phyloP scores from a whole-genome alignment of 176 grass and related monocot genomes.

The Olyra latifolia region DNA sequence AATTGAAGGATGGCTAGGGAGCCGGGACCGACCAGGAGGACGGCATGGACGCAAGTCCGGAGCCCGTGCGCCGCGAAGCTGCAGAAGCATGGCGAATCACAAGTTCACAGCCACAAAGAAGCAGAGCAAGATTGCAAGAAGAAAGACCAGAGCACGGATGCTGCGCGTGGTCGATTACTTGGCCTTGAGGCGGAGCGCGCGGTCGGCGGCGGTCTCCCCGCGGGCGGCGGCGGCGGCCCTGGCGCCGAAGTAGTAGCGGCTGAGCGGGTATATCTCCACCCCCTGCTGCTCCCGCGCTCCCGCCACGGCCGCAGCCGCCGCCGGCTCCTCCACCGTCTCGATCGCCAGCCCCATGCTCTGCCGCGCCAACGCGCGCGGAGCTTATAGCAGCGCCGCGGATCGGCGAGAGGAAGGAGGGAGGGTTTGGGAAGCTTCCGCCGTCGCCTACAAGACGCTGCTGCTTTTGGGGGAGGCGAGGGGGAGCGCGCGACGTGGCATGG shows the following conservation, averaged over 20 bases:
- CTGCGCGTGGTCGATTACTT: slow-evolving; percentile 9
- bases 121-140: not conserved
- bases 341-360: slow-evolving; percentile 36
- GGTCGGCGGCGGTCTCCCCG: slow-evolving; percentile 32
- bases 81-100: not conserved
- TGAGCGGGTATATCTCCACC: slow-evolving; percentile 47
- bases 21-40: slow-evolving; percentile 43
- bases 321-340: not conserved
- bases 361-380: not conserved
- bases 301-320: not conserved
- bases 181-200: slow-evolving; percentile 42
- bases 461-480: not conserved
- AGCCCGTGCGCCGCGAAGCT: slow-evolving; percentile 58
- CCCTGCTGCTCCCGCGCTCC: not conserved
- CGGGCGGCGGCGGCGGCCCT: slow-evolving; percentile 21
- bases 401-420: not conserved
- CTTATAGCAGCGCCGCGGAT: not conserved
- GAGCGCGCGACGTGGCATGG: slow-evolving; percentile 9
- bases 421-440: slow-evolving; percentile 22
- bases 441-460: not conserved
- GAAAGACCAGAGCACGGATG: not conserved
- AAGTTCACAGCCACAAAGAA: not conserved
- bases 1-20: not conserved
- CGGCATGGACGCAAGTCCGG: slow-evolving; percentile 58
- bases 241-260: slow-evolving; percentile 58